Evolutionary conservation across 176 grass and related monocot genomes (phyloP), one percentile per base, ranked within the genome.

Genomic region (Zizania latifolia): DNA sequence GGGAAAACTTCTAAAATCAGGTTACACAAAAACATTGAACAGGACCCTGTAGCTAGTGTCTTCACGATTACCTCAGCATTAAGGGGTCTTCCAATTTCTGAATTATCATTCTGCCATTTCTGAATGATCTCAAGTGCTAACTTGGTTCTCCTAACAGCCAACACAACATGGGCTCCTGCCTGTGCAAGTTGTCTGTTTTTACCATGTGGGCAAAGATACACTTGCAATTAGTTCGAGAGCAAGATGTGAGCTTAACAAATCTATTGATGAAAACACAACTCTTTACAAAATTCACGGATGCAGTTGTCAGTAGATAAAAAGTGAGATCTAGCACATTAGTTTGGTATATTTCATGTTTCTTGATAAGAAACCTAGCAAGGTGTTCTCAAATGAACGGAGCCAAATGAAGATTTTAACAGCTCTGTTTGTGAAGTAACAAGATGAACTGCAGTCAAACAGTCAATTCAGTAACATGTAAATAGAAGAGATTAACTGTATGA

Each of bases 111-210:
- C 78, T 98, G 91, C 95, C 95, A 98, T 78, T 94, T 90, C 64
- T 94, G 86, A 81, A 94, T 98, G 72, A 98, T 83, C 34, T 98
- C 95, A 74, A 92, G 84, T 8, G 91, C 95, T 4, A 60, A 54
- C 62, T 90, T 98, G 58, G 89, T 75, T 90, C 84, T 92, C 78
- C 91, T 92, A 30, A 98, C 95, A 43, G 95, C 95, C 95, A 98
- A 94, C 48, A 98, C 91, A 68, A 98, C 82, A 82, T 98, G 95
- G 41, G 86, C 91, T 51, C 95, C 95, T 70, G 95, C 77, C 31
- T 82, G 79, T 22, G 89, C 82, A 6, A 98, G 89, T 83, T 98
- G 94, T 55, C 91, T 98, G 85, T 81, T 89, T 64, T 54, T 43
- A 60, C 30, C 30, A 68, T 41, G 10, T 66, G 44, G 22, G 77